Evolutionary conservation across 1,284 basidiomycete species (phyloP).

Genomic region (Gomphus bonarii): DNA sequence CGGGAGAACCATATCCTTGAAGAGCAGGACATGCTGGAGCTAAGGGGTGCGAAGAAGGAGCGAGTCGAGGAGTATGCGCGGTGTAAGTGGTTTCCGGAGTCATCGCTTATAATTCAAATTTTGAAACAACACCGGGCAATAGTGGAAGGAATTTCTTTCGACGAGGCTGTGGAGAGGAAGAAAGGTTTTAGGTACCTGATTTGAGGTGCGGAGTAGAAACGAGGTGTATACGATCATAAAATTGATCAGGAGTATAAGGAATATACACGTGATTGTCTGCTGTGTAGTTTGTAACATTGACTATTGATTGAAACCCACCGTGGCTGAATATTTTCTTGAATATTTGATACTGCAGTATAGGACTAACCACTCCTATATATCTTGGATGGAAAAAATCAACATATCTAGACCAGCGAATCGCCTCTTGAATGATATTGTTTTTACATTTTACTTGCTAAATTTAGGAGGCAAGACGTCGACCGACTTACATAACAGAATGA

Average conservation of each 20-base stretch:
- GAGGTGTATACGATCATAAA: background rate
- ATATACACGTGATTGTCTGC: background rate
- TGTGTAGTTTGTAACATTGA: background rate
- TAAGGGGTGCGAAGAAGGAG: conserved; percentile 29
- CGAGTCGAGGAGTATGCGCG: conserved; percentile 34
- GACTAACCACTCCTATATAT: too few relatives aligned
- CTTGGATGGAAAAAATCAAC: too few relatives aligned
- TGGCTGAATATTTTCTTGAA: too few relatives aligned
- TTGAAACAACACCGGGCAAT: background rate
- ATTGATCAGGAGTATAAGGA: background rate
- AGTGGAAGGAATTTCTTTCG: conserved; percentile 40
- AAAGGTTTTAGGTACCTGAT: conserved; percentile 40
- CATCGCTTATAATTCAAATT: background rate
- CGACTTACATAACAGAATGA: too few relatives aligned
- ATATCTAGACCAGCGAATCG: too few relatives aligned
- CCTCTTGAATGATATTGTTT: too few relatives aligned
- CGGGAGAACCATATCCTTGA: conserved; percentile 35
- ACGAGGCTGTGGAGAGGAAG: conserved; percentile 37
- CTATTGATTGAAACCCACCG: background rate
- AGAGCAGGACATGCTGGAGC: conserved; percentile 30
- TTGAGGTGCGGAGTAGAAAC: conserved; percentile 13
- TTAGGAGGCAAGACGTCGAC: too few relatives aligned
- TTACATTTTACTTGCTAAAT: too few relatives aligned
- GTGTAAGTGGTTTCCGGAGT: conserved; percentile 7
- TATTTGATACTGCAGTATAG: too few relatives aligned